phyloP scores from a whole-genome alignment of 305 asterid genomes.

The Fraxinus paxiana region DNA sequence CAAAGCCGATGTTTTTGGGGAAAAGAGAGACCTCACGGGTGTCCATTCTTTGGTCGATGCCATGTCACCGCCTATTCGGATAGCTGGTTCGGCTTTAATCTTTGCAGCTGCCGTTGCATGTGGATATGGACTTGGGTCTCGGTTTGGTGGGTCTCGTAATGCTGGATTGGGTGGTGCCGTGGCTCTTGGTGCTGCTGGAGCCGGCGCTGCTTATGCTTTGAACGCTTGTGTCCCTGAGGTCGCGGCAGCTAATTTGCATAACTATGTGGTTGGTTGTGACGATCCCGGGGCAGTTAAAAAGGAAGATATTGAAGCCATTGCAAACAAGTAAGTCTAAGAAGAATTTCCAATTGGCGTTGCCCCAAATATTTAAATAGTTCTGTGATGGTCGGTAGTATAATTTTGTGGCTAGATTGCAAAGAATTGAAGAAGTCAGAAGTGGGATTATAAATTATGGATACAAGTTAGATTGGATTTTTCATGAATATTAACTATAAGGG shows the following conservation, averaged over 20 bases:
- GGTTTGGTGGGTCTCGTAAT: conserved; percentile 69
- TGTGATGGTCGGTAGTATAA: not conserved
- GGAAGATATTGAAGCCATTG: conserved; percentile 85
- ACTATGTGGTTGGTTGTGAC: conserved; percentile 69
- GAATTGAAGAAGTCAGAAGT: not conserved
- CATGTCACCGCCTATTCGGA: conserved; percentile 70
- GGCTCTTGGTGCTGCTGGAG: conserved; percentile 78
- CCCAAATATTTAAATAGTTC: not conserved
- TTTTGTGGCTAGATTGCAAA: not conserved
- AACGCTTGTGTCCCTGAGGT: conserved; percentile 81
- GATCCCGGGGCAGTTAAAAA: conserved; percentile 67
- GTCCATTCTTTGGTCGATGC: conserved; percentile 64
- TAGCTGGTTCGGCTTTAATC: conserved; percentile 64
- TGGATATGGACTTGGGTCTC: conserved; percentile 76
- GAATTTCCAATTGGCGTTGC: not conserved
- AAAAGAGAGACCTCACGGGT: conserved; percentile 55
- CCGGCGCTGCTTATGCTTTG: conserved; percentile 78
- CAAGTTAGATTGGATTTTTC: not conserved
- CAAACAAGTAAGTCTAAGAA: conserved; percentile 50
- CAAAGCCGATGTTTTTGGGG: conserved; percentile 66
- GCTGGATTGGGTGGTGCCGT: conserved; percentile 75
- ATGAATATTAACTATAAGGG: not conserved
- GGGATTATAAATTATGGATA: not conserved
- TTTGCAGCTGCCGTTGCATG: conserved; percentile 70
- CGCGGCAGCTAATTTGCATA: conserved; percentile 79